Evolutionary conservation across 139 green algal genomes (phyloP).

Genomic region (Tetraselmis striata): DNA sequence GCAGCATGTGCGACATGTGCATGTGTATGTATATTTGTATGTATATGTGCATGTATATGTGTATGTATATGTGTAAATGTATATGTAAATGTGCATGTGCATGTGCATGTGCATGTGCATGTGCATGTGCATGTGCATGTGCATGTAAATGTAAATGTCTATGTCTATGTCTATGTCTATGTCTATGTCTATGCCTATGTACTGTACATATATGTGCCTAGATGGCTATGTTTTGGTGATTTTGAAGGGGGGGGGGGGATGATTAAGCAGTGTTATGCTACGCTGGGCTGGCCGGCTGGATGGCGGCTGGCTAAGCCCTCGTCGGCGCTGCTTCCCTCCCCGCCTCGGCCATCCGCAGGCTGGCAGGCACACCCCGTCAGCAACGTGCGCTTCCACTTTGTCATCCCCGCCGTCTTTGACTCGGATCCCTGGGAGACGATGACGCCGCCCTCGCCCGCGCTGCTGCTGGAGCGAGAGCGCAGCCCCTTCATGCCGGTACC

Average conservation of each 20-base stretch:
- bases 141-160: not conserved
- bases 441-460: not conserved
- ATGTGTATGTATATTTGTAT: not conserved
- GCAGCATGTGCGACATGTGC: too few relatives aligned
- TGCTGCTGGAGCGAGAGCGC: not conserved
- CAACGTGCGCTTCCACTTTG: conserved; percentile 76
- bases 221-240: too few relatives aligned
- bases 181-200: too few relatives aligned
- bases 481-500: not conserved
- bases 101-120: not conserved
- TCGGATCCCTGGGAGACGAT: conserved; percentile 3
- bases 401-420: conserved; percentile 54
- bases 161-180: not conserved
- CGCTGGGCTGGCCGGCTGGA: too few relatives aligned
- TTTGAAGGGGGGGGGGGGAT: too few relatives aligned
- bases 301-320: too few relatives aligned
- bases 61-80: conserved; percentile 4
- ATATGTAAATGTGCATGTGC: conserved; percentile 3
- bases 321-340: not conserved
- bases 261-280: too few relatives aligned
- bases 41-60: conserved; percentile 2
- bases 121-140: not conserved
- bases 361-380: conserved; percentile 84
- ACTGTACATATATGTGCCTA: too few relatives aligned
- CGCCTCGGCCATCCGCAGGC: conserved; percentile 40